Evolutionary conservation across 441 rosid genomes (phyloP).

Genomic region (Pelargonium myrrhifolium): DNA sequence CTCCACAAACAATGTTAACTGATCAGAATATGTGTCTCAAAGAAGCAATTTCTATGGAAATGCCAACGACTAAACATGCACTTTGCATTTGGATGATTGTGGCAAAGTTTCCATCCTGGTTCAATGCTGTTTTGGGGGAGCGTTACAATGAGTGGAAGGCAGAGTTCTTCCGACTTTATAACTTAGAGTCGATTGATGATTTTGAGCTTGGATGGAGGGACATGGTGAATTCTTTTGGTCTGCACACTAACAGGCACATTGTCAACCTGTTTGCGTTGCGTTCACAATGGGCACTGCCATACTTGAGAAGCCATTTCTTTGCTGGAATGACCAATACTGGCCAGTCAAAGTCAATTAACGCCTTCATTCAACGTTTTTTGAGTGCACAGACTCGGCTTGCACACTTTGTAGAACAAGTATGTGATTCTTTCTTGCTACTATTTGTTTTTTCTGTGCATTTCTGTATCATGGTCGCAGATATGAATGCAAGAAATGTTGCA

Average conservation of each 20-base stretch:
- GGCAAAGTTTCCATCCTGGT: constrained; percentile 95
- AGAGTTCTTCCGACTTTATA: constrained; percentile 78
- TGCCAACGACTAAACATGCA: constrained; percentile 80
- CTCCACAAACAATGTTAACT: constrained; percentile 81
- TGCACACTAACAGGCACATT: constrained; percentile 77
- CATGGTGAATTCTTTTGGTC: constrained; percentile 76
- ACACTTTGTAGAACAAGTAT: constrained; percentile 87
- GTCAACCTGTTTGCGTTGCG: constrained; percentile 61
- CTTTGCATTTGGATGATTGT: constrained; percentile 96
- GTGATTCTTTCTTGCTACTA: constrained; percentile 21
- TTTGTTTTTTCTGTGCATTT: constrained; percentile 6
- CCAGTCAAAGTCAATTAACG: constrained; percentile 72
- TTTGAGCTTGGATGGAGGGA: constrained; percentile 92
- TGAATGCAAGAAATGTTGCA: neutral
- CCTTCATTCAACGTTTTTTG: constrained; percentile 89
- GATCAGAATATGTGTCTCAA: constrained; percentile 91
- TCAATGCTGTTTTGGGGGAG: constrained; percentile 83
- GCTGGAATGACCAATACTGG: constrained; percentile 78
- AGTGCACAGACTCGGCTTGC: constrained; percentile 88
- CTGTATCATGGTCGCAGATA: neutral
- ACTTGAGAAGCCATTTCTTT: constrained; percentile 76
- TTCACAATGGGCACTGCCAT: constrained; percentile 77
- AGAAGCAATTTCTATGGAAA: constrained; percentile 83
- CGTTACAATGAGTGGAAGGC: constrained; percentile 92
- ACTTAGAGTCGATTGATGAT: constrained; percentile 72